phyloP scores from a whole-genome alignment of 805 yeast species.

The Suhomyces xylopsoci region DNA sequence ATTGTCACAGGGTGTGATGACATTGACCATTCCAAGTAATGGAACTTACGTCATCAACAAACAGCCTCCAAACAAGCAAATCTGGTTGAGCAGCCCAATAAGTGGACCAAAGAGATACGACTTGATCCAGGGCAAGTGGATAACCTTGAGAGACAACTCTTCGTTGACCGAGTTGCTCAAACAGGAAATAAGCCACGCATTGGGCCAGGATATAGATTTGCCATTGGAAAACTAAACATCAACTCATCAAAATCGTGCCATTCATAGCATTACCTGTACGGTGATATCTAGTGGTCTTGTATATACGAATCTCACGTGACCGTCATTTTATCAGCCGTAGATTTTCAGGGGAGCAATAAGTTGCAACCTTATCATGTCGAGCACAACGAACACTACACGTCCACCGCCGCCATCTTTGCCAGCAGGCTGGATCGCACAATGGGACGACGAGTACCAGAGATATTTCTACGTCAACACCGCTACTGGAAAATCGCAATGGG shows the following conservation, averaged over 20 bases:
- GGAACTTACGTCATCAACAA: slow-evolving; percentile 93
- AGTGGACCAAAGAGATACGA: slow-evolving; percentile 87
- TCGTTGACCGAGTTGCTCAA: slow-evolving; percentile 33
- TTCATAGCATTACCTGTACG: neutral
- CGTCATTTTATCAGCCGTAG: neutral
- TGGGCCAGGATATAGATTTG: slow-evolving; percentile 18
- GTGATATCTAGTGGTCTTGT: neutral
- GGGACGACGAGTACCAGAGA: slow-evolving; percentile 29
- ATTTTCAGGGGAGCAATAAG: neutral
- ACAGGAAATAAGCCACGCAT: slow-evolving; percentile 25
- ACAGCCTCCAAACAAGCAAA: slow-evolving; percentile 96
- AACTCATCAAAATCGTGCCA: no score
- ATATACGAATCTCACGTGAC: neutral
- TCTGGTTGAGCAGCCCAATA: slow-evolving; percentile 91
- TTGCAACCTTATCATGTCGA: neutral
- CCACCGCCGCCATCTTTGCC: slow-evolving; percentile 18
- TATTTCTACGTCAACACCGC: slow-evolving; percentile 24
- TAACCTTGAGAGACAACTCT: slow-evolving; percentile 63
- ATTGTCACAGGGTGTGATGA: slow-evolving; percentile 82
- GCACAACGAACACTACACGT: neutral
- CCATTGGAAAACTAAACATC: slow-evolving; percentile 5
- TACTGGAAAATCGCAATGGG: slow-evolving; percentile 33
- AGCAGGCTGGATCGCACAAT: slow-evolving; percentile 33
- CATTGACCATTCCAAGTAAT: slow-evolving; percentile 61
- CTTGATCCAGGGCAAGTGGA: slow-evolving; percentile 71